Evolutionary conservation across 371 early-diverging fungal species (phyloP).

Genomic region (Mucor indicus): DNA sequence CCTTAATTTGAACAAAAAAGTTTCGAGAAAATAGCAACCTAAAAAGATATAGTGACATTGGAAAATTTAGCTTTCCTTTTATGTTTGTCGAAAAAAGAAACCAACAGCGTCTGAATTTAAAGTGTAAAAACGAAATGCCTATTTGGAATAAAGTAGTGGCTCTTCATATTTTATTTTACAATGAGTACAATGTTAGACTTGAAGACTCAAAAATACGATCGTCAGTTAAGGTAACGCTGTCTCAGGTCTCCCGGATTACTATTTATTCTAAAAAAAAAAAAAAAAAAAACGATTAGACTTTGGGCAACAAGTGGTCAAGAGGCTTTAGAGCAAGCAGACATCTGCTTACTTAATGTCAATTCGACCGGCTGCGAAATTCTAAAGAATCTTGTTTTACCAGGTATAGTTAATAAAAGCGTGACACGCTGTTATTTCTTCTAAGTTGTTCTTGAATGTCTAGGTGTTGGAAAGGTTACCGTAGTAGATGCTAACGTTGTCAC

Average conservation of each 20-base stretch:
- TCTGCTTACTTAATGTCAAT: constrained; percentile 81
- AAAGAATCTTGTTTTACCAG: constrained; percentile 94
- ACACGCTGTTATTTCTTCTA: background rate
- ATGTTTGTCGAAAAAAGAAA: no score
- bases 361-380: constrained; percentile 87
- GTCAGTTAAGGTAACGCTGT: constrained; percentile 90
- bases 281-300: constrained; percentile 52
- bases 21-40: no score
- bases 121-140: no score
- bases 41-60: no score
- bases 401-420: constrained; percentile 38
- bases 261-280: background rate
- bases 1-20: no score
- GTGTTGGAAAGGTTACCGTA: constrained; percentile 84
- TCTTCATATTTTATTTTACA: constrained; percentile 11
- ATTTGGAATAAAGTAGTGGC: no score
- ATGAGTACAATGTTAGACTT: constrained; percentile 38
- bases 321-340: constrained; percentile 77
- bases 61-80: no score
- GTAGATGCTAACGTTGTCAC: constrained; percentile 70
- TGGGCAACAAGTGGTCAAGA: constrained; percentile 92
- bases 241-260: background rate
- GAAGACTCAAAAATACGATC: constrained; percentile 86
- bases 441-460: constrained; percentile 38
- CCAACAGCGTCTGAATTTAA: no score